Percentiles rank a stretch among this genome's conserved stretches.
phyloP scores from a whole-genome alignment of 495 filamentous ascomycete species.

The Pyrenula aspistea region DNA sequence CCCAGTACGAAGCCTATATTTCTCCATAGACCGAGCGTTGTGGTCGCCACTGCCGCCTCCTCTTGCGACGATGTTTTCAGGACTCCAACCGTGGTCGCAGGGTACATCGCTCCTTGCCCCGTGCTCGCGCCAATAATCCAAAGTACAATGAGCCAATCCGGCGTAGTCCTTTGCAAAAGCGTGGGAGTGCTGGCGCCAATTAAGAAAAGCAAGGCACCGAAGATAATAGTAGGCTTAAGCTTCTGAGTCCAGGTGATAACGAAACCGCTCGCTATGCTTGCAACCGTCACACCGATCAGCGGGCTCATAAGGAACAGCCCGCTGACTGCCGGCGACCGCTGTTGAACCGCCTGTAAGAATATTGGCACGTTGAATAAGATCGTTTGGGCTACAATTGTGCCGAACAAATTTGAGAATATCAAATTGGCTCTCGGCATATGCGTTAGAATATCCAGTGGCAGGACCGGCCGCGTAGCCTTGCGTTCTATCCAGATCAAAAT shows the following conservation, averaged over 20 bases:
- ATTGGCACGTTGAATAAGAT: conserved; percentile 69
- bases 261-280: conserved; percentile 55
- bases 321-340: conserved; percentile 56
- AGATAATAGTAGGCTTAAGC: conserved; percentile 49
- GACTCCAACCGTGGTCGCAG: conserved; percentile 52
- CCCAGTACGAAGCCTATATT: conserved; percentile 62
- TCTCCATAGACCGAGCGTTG: conserved; percentile 56
- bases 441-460: conserved; percentile 55
- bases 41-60: conserved; percentile 68
- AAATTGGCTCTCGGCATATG: conserved; percentile 50
- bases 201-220: conserved; percentile 40
- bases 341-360: conserved; percentile 72
- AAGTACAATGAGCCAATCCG: conserved; percentile 45
- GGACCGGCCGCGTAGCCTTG: conserved; percentile 49
- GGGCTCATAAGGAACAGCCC: conserved; percentile 58
- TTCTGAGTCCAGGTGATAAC: conserved; percentile 54
- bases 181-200: conserved; percentile 40
- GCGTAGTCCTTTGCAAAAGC: conserved; percentile 40
- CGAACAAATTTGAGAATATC: conserved; percentile 61
- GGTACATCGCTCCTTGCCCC: conserved; percentile 54
- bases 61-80: conserved; percentile 52
- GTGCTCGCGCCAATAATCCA: conserved; percentile 48
- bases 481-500: conserved; percentile 53
- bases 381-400: conserved; percentile 48
- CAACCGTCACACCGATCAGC: conserved; percentile 41